phyloP scores from a whole-genome alignment of 1,284 basidiomycete species.

The Papiliotrema fonsecae region DNA sequence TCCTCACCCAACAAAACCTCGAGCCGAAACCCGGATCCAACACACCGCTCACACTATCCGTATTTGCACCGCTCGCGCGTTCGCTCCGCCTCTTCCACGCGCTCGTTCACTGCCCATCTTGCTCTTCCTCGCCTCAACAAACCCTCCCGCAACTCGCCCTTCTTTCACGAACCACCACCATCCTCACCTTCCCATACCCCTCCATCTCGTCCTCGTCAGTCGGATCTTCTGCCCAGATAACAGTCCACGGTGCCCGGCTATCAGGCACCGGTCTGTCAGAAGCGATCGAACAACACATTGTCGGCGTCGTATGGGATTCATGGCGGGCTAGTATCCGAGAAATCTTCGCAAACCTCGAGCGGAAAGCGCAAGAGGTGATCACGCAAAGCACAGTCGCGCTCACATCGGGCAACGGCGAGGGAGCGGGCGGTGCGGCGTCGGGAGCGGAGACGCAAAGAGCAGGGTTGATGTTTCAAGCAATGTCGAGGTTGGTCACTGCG shows the following conservation, averaged over 20 bases:
- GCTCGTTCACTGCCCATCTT: conserved; percentile 32
- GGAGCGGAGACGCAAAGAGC: conserved; percentile 44
- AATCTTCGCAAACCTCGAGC: conserved; percentile 41
- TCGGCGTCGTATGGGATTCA: conserved; percentile 46
- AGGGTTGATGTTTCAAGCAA: conserved; percentile 45
- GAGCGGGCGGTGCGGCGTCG: background rate
- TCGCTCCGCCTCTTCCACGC: conserved; percentile 42
- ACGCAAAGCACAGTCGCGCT: conserved; percentile 19
- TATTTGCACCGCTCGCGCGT: conserved; percentile 39
- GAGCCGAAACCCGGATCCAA: conserved; percentile 44
- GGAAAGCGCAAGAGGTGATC: conserved; percentile 44
- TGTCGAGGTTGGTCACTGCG: conserved; percentile 42
- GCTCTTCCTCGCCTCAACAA: conserved; percentile 40
- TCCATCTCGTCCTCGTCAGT: conserved; percentile 33
- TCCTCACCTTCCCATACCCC: conserved; percentile 44
- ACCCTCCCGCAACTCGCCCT: conserved; percentile 48
- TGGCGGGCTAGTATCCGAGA: conserved; percentile 46
- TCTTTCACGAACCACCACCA: conserved; percentile 43
- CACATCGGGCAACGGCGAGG: background rate
- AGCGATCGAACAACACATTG: conserved; percentile 47
- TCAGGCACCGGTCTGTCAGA: conserved; percentile 44
- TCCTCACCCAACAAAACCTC: conserved; percentile 36
- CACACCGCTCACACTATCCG: conserved; percentile 39
- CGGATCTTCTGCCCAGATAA: conserved; percentile 37
- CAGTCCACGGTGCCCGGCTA: conserved; percentile 42